Evolutionary conservation across 2,329 filamentous ascomycete species (phyloP), one percentile per base, ranked within the genome.

Genomic region (Aspergillus phoenicis): DNA sequence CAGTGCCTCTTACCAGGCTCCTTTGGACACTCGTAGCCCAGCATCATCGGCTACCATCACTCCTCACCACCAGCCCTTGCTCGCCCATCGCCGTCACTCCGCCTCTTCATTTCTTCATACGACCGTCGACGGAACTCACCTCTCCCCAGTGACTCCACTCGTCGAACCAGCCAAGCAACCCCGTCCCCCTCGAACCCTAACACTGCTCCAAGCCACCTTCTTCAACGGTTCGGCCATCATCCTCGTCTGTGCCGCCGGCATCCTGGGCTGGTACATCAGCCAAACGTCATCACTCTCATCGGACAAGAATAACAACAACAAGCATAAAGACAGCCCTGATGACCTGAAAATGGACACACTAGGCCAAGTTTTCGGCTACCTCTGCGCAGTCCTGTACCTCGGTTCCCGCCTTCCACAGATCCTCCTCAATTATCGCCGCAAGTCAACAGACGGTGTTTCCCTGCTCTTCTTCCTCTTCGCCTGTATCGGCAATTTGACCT

Each of bases 381-480:
- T 98, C 52, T 98, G 94, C 78, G 93, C 95, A 2, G 82, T 87
- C 1, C 83, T 97, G 5, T 98, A 99, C 72, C 90, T 98, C 10
- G 91, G 91, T 22, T 95, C 91, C 0, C 89, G 95, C 8, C 78
- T 98, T 6, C 95, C 95, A 0, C 95, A 99, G 79, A 83, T 99
- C 1, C 83, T 97, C 7, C 86, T 98, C 57, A 99, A 98, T 77
- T 96, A 91, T 80, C 87, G 91, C 20, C 89, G 95, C 64, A 96
- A 96, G 80, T 93, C 89, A 47, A 97, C 93, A 1, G 93, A 98
- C 59, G 95, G 95, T 3, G 89, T 99, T 20, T 94, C 91, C 66
- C 88, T 97, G 79, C 84, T 98, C 10, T 99, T 98, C 79, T 98
- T 98, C 80, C 82, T 98, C 22, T 98, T 99, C 74, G 95, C 95